Conservation (phyloP, 345 rosid species). For the Carallia pectinifolia region DNA sequence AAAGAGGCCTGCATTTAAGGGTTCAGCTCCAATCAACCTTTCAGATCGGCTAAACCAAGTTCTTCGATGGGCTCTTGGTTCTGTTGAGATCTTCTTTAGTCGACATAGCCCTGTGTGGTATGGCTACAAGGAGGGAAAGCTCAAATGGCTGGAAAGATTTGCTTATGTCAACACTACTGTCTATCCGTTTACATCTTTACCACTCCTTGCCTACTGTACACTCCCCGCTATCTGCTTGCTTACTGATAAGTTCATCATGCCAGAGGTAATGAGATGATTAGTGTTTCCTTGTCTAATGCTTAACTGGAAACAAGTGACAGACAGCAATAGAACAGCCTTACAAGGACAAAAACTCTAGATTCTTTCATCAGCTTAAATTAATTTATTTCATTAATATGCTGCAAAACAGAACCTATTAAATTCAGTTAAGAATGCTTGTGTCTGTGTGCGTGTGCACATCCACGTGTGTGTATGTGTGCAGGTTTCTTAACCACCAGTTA, state of each 20-base stretch:
- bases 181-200: constrained; percentile 91
- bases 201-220: constrained; percentile 86
- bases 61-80: constrained; percentile 97
- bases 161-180: constrained; percentile 90
- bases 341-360: neutral
- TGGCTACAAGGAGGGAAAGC: constrained; percentile 89
- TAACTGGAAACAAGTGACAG: neutral
- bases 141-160: constrained; percentile 91
- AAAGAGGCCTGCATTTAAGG: constrained; percentile 80
- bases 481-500: constrained; percentile 3
- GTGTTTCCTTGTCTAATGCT: neutral
- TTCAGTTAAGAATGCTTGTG: neutral
- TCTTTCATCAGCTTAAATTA: neutral
- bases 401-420: neutral
- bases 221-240: constrained; percentile 95
- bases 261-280: constrained; percentile 50
- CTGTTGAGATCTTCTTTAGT: constrained; percentile 98
- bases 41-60: constrained; percentile 97
- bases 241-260: constrained; percentile 97
- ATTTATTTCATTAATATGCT: too few relatives aligned
- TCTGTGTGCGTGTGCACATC: neutral
- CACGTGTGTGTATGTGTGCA: neutral
- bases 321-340: neutral
- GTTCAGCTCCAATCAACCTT: constrained; percentile 94
- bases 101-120: constrained; percentile 87